phyloP scores from a whole-genome alignment of 2,329 filamentous ascomycete species.

The Colletotrichum somersetense region DNA sequence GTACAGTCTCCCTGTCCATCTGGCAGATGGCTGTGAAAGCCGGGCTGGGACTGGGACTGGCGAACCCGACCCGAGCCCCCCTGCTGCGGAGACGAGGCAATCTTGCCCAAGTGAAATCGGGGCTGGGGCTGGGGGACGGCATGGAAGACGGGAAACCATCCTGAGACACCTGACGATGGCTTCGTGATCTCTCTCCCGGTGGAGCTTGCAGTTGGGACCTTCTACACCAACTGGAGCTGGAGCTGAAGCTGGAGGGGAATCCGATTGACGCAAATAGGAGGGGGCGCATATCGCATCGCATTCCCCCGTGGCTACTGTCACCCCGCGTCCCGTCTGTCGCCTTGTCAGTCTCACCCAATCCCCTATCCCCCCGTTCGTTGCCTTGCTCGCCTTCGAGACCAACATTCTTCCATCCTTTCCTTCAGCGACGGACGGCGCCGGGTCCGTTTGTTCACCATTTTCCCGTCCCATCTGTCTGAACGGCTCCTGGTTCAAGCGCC shows the following conservation, averaged over 20 bases:
- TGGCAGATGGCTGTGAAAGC: conserved; percentile 21
- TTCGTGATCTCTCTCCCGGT: conserved; percentile 33
- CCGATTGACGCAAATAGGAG: conserved; percentile 28
- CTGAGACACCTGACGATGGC: conserved; percentile 39
- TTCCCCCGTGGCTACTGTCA: conserved; percentile 10
- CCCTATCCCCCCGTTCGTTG: conserved; percentile 14
- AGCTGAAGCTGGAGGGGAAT: conserved; percentile 23
- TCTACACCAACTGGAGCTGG: not conserved
- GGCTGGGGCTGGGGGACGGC: conserved; percentile 20
- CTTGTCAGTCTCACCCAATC: conserved; percentile 15
- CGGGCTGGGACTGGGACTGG: not conserved
- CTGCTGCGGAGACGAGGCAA: conserved; percentile 21
- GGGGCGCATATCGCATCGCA: conserved; percentile 18
- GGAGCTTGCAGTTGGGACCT: conserved; percentile 5
- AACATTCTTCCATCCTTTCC: conserved; percentile 8
- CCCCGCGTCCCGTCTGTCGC: conserved; percentile 30
- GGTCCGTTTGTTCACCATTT: conserved; percentile 27
- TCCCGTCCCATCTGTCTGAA: conserved; percentile 23
- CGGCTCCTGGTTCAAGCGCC: conserved; percentile 1
- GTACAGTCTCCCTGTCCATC: conserved; percentile 19
- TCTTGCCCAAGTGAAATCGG: conserved; percentile 26
- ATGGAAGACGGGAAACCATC: conserved; percentile 36
- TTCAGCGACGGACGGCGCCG: conserved; percentile 1
- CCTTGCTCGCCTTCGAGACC: conserved; percentile 3
- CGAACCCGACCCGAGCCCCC: not conserved